Evolutionary conservation across 805 yeast genomes (phyloP).

Genomic region (Hanseniaspora vineae): DNA sequence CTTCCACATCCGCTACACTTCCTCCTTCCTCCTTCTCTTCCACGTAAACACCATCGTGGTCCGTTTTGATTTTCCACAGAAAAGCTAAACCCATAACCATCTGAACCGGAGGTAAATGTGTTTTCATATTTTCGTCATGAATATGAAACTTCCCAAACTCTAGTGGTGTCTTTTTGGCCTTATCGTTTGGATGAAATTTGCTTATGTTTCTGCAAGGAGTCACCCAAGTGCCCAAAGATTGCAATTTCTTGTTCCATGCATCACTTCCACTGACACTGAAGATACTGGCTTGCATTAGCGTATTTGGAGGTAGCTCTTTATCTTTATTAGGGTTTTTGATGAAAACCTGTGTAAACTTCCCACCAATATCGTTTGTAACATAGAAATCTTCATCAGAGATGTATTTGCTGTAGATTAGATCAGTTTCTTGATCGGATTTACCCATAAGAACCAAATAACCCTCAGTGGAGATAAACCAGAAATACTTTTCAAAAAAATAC

Average conservation of each 20-base stretch:
- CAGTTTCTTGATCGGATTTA: slow-evolving; percentile 66
- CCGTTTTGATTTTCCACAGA: slow-evolving; percentile 49
- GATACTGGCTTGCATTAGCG: slow-evolving; percentile 81
- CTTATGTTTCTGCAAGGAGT: slow-evolving; percentile 56
- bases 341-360: slow-evolving; percentile 51
- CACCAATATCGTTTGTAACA: slow-evolving; percentile 60
- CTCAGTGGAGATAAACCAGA: slow-evolving; percentile 89
- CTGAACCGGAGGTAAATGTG: slow-evolving; percentile 64
- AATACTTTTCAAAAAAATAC: slow-evolving; percentile 87
- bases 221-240: slow-evolving; percentile 58
- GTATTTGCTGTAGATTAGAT: slow-evolving; percentile 66
- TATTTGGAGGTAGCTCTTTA: slow-evolving; percentile 67
- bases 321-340: slow-evolving; percentile 67
- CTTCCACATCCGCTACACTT: background rate
- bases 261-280: slow-evolving; percentile 68
- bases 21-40: slow-evolving; percentile 1
- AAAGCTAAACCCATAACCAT: slow-evolving; percentile 84
- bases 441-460: slow-evolving; percentile 78
- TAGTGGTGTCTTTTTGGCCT: slow-evolving; percentile 30
- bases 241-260: slow-evolving; percentile 74
- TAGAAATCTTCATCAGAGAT: slow-evolving; percentile 60
- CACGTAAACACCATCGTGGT: slow-evolving; percentile 6
- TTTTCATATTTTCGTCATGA: slow-evolving; percentile 38
- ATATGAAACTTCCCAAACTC: slow-evolving; percentile 49
- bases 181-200: slow-evolving; percentile 48